Evolutionary conservation across 331 rosid genomes (phyloP), one percentile per base, ranked within the genome.

Genomic region (Dryas integrifolia): DNA sequence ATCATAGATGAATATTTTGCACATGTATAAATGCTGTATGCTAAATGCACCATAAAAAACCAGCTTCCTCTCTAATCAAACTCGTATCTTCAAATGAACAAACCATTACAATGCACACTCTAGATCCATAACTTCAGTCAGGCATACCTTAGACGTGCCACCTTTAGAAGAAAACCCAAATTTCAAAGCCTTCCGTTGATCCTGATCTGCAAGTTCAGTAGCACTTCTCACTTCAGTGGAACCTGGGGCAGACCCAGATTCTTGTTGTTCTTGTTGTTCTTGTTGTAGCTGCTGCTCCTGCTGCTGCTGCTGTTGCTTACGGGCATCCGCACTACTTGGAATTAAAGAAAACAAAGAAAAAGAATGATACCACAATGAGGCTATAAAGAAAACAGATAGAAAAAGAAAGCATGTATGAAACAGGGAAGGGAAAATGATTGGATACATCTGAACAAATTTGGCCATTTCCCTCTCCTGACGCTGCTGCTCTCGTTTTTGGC

Each of bases 81-180:
- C 15, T 49, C 47, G 12, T 9, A 70, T 73, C 24, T 39, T 58
- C 45, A 78, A 56, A 7, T 9, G 16, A 9, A 30, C 35, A 49
- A 45, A 11, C 8, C 18, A 69, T 43, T 24, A 3, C 13, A 5
- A 2, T 18, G 35, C 6, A 59, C 12, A 7, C n/a, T 1, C 9
- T 7, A 49, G 8, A 76, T 24, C 51, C 26, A 4, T 49, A 26
- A 14, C 5, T 6, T 13, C 11, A 66, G 18, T 18, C 6, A 3
- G 55, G 9, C 49, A 43, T 77, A 87, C 97, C 94, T 90, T 93
- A 53, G 95, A 88, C 62, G 81, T 82, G 73, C 86, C 82, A 72
- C 95, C 86, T 84, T 91, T 94, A 38, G 97, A 85, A 73, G 98
- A 86, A 86, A 94, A 91, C 60, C 92, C 98, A 77, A 94, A 94